Evolutionary conservation across 768 basidiomycete genomes (phyloP).

Genomic region (Hydnum rufescens): DNA sequence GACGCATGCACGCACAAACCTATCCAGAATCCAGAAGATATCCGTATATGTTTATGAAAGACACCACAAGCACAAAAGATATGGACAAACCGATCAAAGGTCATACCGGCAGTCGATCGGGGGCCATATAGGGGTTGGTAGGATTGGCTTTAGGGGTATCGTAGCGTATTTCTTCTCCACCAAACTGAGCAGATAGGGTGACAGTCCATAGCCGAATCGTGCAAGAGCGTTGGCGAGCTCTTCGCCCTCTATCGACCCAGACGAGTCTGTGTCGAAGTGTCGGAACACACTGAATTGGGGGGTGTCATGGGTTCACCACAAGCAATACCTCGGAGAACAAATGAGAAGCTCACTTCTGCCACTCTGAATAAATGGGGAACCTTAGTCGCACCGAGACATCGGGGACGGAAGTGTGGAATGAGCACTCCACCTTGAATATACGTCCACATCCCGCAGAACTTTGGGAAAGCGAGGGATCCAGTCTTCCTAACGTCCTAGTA

Average conservation of each 20-base stretch:
- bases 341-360: conserved; percentile 4
- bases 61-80: not conserved
- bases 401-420: not conserved
- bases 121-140: not conserved
- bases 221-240: conserved; percentile 54
- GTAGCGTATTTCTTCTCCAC: conserved; percentile 51
- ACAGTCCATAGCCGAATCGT: conserved; percentile 66
- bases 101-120: conserved; percentile 34
- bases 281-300: not conserved
- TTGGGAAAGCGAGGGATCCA: conserved; percentile 63
- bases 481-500: conserved; percentile 47
- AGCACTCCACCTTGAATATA: conserved; percentile 8
- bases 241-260: conserved; percentile 58
- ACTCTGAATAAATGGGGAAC: conserved; percentile 1
- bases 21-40: conserved; percentile 14
- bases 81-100: conserved; percentile 39
- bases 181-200: conserved; percentile 37
- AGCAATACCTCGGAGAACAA: not conserved
- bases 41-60: not conserved
- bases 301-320: not conserved
- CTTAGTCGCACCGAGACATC: not conserved
- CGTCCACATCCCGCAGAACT: conserved; percentile 16
- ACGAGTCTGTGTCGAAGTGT: conserved; percentile 44
- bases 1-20: conserved; percentile 74
- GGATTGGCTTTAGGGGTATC: not conserved